A percentile compares a stretch with the other conserved stretches of the same genome.
phyloP scores from a whole-genome alignment of 805 yeast species.

The Scheffersomyces lignosus region DNA sequence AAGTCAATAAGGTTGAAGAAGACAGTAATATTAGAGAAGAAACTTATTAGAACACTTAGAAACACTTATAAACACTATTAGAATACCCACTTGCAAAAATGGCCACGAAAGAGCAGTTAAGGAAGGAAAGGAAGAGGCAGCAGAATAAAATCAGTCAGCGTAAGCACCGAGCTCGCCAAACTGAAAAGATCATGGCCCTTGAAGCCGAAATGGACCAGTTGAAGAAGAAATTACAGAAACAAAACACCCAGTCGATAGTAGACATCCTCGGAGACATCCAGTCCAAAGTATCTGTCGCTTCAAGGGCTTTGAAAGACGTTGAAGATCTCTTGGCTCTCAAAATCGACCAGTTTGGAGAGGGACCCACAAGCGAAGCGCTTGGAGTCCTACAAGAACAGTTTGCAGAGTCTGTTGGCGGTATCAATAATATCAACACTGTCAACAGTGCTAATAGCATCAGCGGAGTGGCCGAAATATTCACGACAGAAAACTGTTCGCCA shows the following conservation, averaged over 20 bases:
- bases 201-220: conserved; percentile 4
- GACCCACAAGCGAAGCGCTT: too few species aligned
- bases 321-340: conserved; percentile 1
- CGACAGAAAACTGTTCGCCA: too few species aligned
- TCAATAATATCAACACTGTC: too few species aligned
- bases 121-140: conserved; percentile 3
- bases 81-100: not conserved
- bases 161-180: conserved; percentile 8
- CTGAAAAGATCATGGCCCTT: conserved; percentile 3
- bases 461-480: too few species aligned
- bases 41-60: too few species aligned
- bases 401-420: too few species aligned
- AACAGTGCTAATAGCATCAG: too few species aligned
- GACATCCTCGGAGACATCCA: not conserved
- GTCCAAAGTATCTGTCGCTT: conserved; percentile 1
- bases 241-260: not conserved
- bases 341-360: not conserved
- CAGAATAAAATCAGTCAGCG: conserved; percentile 7
- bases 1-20: too few species aligned
- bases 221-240: not conserved
- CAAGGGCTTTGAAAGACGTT: conserved; percentile 1
- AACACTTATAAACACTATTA: too few species aligned
- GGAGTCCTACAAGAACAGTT: too few species aligned
- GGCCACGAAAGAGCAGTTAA: not conserved
- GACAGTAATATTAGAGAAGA: too few species aligned